These are phyloP conservation scores for Saccharomycopsis hybrid DNA, from an alignment of 1,139 yeast species.

Conservation along the genomic window DNA sequence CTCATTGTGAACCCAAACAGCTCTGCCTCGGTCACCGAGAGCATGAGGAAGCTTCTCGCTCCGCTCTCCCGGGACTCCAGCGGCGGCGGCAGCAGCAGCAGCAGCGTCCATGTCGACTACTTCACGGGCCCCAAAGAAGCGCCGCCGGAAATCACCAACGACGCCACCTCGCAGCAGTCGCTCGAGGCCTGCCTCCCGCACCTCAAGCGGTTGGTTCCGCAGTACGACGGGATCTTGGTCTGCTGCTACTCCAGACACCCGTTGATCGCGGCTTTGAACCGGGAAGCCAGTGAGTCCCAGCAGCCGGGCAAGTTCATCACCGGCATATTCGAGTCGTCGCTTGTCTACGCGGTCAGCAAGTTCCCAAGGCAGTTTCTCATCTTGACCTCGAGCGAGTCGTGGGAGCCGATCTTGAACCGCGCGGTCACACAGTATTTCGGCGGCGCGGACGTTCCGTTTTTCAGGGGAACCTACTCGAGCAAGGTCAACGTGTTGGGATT, in stretches of 20 bases:
- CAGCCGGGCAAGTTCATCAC: slow-evolving; percentile 27
- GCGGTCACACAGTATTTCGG: slow-evolving; percentile 48
- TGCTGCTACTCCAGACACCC: slow-evolving; percentile 85
- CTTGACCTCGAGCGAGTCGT: slow-evolving; percentile 61
- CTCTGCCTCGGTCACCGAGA: slow-evolving; percentile 14
- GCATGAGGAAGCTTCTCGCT: slow-evolving; percentile 4
- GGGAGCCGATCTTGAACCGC: slow-evolving; percentile 59
- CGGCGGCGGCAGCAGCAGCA: slow-evolving; percentile 25
- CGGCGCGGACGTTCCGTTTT: slow-evolving; percentile 26
- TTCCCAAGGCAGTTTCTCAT: slow-evolving; percentile 53
- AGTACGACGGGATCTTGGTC: slow-evolving; percentile 59
- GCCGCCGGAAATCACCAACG: slow-evolving; percentile 60
- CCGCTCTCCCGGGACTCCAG: too few species aligned
- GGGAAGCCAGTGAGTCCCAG: slow-evolving; percentile 26
- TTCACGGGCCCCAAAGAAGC: slow-evolving; percentile 64
- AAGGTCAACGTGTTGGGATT: slow-evolving; percentile 46
- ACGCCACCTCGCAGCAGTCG: slow-evolving; percentile 47
- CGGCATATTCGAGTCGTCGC: slow-evolving; percentile 74
- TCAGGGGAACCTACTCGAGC: slow-evolving; percentile 44
- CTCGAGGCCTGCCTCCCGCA: slow-evolving; percentile 51
- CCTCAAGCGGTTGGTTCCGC: slow-evolving; percentile 31
- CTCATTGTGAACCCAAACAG: slow-evolving; percentile 19
- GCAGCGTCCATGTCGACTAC: slow-evolving; percentile 36
- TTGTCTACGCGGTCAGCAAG: slow-evolving; percentile 49
- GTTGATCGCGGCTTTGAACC: slow-evolving; percentile 41